Evolutionary conservation across 495 filamentous ascomycete genomes (phyloP), one percentile per base, ranked within the genome.

Genomic region (Penicillium lagena): DNA sequence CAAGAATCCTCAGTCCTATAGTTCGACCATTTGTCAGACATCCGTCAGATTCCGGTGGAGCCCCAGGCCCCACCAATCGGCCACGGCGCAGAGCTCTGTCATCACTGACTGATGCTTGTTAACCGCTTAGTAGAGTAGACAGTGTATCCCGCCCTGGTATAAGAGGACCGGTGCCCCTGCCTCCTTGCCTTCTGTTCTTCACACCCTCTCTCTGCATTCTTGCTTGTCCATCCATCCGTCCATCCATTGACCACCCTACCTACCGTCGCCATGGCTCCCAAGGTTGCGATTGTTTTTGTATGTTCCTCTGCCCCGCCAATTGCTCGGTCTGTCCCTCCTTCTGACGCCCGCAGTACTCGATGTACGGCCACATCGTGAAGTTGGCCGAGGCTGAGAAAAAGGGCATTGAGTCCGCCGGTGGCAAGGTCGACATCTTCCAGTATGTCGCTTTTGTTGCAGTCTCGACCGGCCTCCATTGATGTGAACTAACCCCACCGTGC

Each of bases 221-320:
- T 37, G 45, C 28, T 12, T 48, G 29, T 32, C 13, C 17, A 15
- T 37, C 30, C 7, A 15, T 33, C 13, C 9, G 4, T 13, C 13
- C 34, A 45, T 42, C 40, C 13, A 15, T 37, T 32, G 17, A 22
- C 22, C 7, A 43, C 33, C n/a, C 13, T 33, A 15, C 15, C 15
- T 17, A 60, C 40, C 29, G n/a, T 66, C 76, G 78, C 49, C 58
- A 95, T 94, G 89, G 89, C 89, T 73, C 88, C 89, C 67, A 91
- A 88, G 72, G 75, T 96, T 58, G 90, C 90, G 48, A 94, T 96
- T 64, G 78, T 96, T 66, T 90, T 78, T 56, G 87, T 91, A 80
- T 80, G 10, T 29, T 32, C 36, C 42, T 15, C 8, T 41, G 22
- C 29, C 43, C 43, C 9, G 22, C 34, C 27, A 13, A 12, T 12